phyloP scores from a whole-genome alignment of 1,284 basidiomycete genomes.

The Pulveroboletus sp. region DNA sequence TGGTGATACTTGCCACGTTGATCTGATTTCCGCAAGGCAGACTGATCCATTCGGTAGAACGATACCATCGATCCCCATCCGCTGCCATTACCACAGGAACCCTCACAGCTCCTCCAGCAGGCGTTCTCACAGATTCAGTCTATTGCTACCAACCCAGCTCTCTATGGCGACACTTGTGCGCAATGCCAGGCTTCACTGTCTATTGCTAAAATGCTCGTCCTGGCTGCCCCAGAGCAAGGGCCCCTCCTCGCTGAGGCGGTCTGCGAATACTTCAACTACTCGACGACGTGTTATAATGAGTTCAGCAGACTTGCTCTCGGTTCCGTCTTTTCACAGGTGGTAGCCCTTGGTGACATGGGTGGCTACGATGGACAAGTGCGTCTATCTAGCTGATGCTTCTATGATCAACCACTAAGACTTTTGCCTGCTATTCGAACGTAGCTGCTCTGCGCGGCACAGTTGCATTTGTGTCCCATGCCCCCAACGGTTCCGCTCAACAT shows the following conservation, averaged over 20 bases:
- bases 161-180: slow-evolving; percentile 54
- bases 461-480: slow-evolving; percentile 51
- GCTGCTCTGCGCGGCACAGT: slow-evolving; percentile 53
- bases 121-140: slow-evolving; percentile 55
- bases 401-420: background rate
- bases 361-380: slow-evolving; percentile 68
- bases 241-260: slow-evolving; percentile 57
- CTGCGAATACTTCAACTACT: slow-evolving; percentile 60
- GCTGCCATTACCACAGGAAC: slow-evolving; percentile 54
- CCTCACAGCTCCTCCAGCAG: slow-evolving; percentile 45
- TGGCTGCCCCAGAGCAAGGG: slow-evolving; percentile 61
- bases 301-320: slow-evolving; percentile 51
- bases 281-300: slow-evolving; percentile 45
- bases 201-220: slow-evolving; percentile 61
- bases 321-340: slow-evolving; percentile 62
- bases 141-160: slow-evolving; percentile 51
- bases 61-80: slow-evolving; percentile 64
- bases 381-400: background rate
- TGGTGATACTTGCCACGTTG: background rate
- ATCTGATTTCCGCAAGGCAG: slow-evolving; percentile 1
- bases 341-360: slow-evolving; percentile 61
- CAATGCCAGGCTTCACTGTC: slow-evolving; percentile 62
- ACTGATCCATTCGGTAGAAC: slow-evolving; percentile 34
- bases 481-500: slow-evolving; percentile 52
- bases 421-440: slow-evolving; percentile 31